Evolutionary conservation across 2,329 filamentous ascomycete species (phyloP), one percentile per base, ranked within the genome.

Genomic region (Colletotrichum noveboracense): DNA sequence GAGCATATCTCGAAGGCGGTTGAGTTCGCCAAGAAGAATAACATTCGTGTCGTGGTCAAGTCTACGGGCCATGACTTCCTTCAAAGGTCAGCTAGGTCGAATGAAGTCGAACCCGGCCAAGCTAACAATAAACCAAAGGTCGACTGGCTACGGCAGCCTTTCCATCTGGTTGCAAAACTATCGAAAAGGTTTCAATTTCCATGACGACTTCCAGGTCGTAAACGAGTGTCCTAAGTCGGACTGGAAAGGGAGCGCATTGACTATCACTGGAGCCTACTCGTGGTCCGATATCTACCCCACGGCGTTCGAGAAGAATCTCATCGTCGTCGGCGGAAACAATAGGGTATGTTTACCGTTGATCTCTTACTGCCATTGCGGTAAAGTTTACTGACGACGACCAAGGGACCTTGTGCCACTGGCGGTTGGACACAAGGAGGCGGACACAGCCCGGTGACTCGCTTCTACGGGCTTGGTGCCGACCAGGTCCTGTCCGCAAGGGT

Each of bases 381-480:
- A 5, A 34, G 0, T 9, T 64, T 3, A 88, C 80, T 81, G 75
- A 79, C 78, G 77, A 70, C 2, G 12, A 14, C 3, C 5, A 10
- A 76, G 72, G 52, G 79, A 67, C 62, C 76, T 58, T 7, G 77
- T 86, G 16, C 85, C 38, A 74, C 87, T 0, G 91, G 90, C 12
- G 90, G 90, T 1, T 92, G 88, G 77, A 86, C 83, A 1, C 87
- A 89, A 79, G 90, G 89, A 4, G 90, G 89, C n/a, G 91, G 91
- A 0, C 89, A 91, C 77, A 86, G 85, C 0, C 80, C 85, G 1
- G 81, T 91, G 1, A 81, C 80, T 8, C 86, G 86, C 1, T 80
- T 78, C 6, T 88, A 87, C 10, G 82, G 81, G 18, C 77, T 84
- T 14, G 81, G 80, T 1, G 76, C 81, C 1, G 82, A 84, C 60